These are phyloP conservation scores for Myxozyma vanderwaltii DNA, from an alignment of 805 yeast genomes.

Conservation along the genomic window DNA sequence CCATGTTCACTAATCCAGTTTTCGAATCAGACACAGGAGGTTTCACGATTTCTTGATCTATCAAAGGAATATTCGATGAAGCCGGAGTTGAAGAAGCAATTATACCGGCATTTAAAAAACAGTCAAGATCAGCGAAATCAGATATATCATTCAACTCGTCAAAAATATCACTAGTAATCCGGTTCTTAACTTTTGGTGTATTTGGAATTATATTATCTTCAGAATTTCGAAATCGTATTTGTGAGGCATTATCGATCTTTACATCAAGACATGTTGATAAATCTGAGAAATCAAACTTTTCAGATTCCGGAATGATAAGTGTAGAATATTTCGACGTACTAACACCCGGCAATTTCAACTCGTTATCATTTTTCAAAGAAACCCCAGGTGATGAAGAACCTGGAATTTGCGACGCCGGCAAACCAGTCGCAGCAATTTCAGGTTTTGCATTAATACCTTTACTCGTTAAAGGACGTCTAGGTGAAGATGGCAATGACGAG, in stretches of 20 bases:
- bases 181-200: not conserved
- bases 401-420: too few relatives aligned
- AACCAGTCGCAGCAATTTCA: too few relatives aligned
- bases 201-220: not conserved
- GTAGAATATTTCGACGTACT: not conserved
- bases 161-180: too few relatives aligned
- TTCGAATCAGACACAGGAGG: too few relatives aligned
- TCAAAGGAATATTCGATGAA: not conserved
- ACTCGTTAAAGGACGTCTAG: slow-evolving; percentile 13
- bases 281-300: slow-evolving; percentile 23
- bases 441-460: slow-evolving; percentile 8
- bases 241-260: not conserved
- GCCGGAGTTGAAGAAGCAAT: slow-evolving; percentile 15
- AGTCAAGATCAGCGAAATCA: not conserved
- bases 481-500: slow-evolving; percentile 6
- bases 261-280: slow-evolving; percentile 20
- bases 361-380: too few relatives aligned
- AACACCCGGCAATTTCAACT: too few relatives aligned
- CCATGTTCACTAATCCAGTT: too few relatives aligned
- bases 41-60: too few relatives aligned
- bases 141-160: not conserved
- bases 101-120: not conserved
- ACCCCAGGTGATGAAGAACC: too few relatives aligned
- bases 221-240: too few relatives aligned
- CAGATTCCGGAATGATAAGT: slow-evolving; percentile 10